phyloP scores from a whole-genome alignment of 2,329 filamentous ascomycete genomes.

The Aspergillaceae sp. region DNA sequence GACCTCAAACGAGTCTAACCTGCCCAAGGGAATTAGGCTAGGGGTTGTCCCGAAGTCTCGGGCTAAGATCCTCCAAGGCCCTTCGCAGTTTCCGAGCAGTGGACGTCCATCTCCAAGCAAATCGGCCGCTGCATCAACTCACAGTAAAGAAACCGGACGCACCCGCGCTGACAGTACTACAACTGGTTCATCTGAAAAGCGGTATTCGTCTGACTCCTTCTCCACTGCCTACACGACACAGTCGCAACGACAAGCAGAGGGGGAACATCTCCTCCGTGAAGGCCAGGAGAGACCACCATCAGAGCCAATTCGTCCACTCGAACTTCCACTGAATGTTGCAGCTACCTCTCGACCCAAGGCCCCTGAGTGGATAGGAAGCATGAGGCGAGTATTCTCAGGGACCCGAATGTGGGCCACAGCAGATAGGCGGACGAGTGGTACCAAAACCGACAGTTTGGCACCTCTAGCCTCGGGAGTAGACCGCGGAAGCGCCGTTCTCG shows the following conservation, averaged over 20 bases:
- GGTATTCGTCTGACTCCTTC: slow-evolving; percentile 43
- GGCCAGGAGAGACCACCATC: slow-evolving; percentile 3
- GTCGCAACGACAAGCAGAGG: slow-evolving; percentile 43
- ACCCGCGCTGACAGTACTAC: slow-evolving; percentile 18
- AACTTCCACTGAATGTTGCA: slow-evolving; percentile 20
- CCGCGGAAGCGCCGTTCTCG: slow-evolving; percentile 15
- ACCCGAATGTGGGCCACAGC: slow-evolving; percentile 22
- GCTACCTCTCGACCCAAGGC: slow-evolving; percentile 35
- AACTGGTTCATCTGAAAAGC: slow-evolving; percentile 24
- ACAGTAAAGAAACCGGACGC: slow-evolving; percentile 12
- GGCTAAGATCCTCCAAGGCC: slow-evolving; percentile 12
- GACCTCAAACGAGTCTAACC: slow-evolving; percentile 48
- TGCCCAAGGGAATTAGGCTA: slow-evolving; percentile 24
- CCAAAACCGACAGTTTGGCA: slow-evolving; percentile 4
- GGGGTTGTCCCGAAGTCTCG: slow-evolving; percentile 10
- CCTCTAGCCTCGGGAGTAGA: slow-evolving; percentile 22
- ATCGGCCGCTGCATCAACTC: slow-evolving; percentile 10
- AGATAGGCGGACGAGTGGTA: slow-evolving; percentile 5
- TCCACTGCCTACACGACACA: slow-evolving; percentile 44
- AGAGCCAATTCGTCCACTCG: slow-evolving; percentile 7
- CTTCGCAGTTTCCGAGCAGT: slow-evolving; percentile 11
- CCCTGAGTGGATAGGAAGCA: slow-evolving; percentile 61
- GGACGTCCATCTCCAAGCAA: slow-evolving; percentile 8
- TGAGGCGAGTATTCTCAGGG: slow-evolving; percentile 54
- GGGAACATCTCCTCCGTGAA: slow-evolving; percentile 44